These are phyloP conservation scores for Solanum tarijense DNA, from an alignment of 257 asterid genomes.

Conservation along the genomic window DNA sequence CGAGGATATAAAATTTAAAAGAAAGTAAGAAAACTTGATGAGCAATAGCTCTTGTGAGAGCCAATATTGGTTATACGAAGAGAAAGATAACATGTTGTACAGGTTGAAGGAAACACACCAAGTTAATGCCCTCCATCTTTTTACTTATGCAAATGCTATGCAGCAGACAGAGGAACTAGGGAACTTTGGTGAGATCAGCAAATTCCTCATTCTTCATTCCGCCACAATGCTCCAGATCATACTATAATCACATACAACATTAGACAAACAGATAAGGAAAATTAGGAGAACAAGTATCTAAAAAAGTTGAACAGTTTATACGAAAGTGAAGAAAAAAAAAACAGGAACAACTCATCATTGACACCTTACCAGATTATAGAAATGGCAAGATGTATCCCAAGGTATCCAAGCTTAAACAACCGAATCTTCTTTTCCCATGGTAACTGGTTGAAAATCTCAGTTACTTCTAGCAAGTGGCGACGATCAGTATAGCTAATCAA, in stretches of 20 bases:
- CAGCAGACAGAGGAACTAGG: neutral
- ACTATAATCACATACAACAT: constrained; percentile 23
- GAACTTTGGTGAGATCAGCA: neutral
- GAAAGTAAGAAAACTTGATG: neutral
- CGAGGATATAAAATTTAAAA: neutral
- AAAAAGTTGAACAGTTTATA: neutral
- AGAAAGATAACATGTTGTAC: neutral
- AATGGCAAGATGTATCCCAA: constrained; percentile 31
- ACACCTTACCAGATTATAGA: constrained; percentile 52
- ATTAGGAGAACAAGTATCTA: neutral
- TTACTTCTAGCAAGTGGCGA: constrained; percentile 66
- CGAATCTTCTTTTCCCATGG: constrained; percentile 57
- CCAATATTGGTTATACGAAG: neutral
- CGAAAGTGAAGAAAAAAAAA: neutral
- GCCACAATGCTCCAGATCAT: constrained; percentile 67
- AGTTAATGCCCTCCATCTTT: neutral
- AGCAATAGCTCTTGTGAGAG: neutral
- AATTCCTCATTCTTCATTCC: constrained; percentile 29
- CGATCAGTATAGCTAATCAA: constrained; percentile 38
- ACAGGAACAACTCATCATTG: neutral
- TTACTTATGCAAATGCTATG: neutral
- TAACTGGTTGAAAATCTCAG: constrained; percentile 84
- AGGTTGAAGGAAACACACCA: neutral
- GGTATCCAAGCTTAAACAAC: constrained; percentile 63
- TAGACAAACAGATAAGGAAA: neutral